phyloP scores from a whole-genome alignment of 805 yeast genomes.

The Ogataea haglerorum region DNA sequence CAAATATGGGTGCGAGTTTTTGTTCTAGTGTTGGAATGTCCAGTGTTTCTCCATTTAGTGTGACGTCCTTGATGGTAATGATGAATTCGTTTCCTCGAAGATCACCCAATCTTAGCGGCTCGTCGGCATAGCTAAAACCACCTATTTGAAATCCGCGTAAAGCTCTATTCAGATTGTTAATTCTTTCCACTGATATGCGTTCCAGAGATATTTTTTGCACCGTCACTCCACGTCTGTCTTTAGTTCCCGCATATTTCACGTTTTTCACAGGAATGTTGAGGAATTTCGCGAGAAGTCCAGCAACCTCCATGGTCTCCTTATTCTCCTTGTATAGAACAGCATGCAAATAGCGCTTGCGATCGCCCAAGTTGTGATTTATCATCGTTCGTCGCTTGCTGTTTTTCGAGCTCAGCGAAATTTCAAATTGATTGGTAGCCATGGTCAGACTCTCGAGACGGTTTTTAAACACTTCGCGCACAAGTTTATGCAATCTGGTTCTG shows the following conservation, averaged over 20 bases:
- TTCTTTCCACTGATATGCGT: slow-evolving; percentile 67
- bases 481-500: slow-evolving; percentile 78
- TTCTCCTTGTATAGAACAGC: slow-evolving; percentile 88
- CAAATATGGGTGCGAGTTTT: slow-evolving; percentile 49
- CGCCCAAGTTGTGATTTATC: slow-evolving; percentile 72
- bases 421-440: slow-evolving; percentile 60
- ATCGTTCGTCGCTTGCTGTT: slow-evolving; percentile 36
- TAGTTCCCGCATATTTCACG: slow-evolving; percentile 89
- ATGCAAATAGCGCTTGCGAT: slow-evolving; percentile 63
- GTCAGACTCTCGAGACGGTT: slow-evolving; percentile 79
- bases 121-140: slow-evolving; percentile 64
- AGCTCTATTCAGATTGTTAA: slow-evolving; percentile 70
- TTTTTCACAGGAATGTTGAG: slow-evolving; percentile 68
- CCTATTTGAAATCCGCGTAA: slow-evolving; percentile 79
- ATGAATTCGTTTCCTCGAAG: slow-evolving; percentile 84
- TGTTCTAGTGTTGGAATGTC: slow-evolving; percentile 38
- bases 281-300: slow-evolving; percentile 66
- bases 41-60: slow-evolving; percentile 27
- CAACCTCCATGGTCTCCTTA: slow-evolving; percentile 96
- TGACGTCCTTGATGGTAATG: slow-evolving; percentile 77
- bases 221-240: slow-evolving; percentile 94
- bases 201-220: slow-evolving; percentile 75
- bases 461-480: slow-evolving; percentile 69
- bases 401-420: slow-evolving; percentile 47
- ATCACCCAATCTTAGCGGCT: slow-evolving; percentile 71